phyloP scores from a whole-genome alignment of 331 rosid species.

The Ulmus americana region DNA sequence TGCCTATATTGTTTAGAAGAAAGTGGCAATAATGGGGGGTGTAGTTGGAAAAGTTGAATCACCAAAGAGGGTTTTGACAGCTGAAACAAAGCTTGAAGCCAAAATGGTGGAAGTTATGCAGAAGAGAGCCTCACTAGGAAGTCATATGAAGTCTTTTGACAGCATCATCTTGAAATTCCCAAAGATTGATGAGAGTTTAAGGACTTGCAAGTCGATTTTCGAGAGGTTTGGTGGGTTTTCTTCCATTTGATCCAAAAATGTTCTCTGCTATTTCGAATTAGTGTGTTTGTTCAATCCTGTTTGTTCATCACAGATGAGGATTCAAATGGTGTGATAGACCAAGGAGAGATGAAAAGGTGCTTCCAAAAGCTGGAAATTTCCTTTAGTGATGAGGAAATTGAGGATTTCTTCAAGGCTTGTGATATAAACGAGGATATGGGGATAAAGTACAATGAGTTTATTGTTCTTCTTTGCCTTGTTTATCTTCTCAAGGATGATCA shows the following conservation, averaged over 20 bases:
- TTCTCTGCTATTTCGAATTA: neutral
- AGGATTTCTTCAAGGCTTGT: slow-evolving; percentile 79
- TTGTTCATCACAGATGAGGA: slow-evolving; percentile 62
- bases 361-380: slow-evolving; percentile 63
- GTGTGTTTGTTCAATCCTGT: neutral
- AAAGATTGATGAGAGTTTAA: slow-evolving; percentile 81
- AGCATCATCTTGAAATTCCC: slow-evolving; percentile 79
- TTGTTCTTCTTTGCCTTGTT: slow-evolving; percentile 84
- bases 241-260: neutral
- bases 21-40: slow-evolving; percentile 64
- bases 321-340: slow-evolving; percentile 73
- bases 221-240: slow-evolving; percentile 68
- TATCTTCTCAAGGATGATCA: slow-evolving; percentile 73
- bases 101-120: slow-evolving; percentile 75
- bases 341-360: slow-evolving; percentile 63
- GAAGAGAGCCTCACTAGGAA: slow-evolving; percentile 59
- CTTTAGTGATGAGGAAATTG: slow-evolving; percentile 59
- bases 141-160: slow-evolving; percentile 68
- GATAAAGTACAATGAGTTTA: slow-evolving; percentile 73
- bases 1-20: slow-evolving; percentile 10
- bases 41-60: slow-evolving; percentile 47
- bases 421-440: slow-evolving; percentile 77
- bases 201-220: slow-evolving; percentile 72
- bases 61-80: slow-evolving; percentile 24
- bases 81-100: slow-evolving; percentile 74